Evolutionary conservation across 2,329 filamentous ascomycete genomes (phyloP).

Genomic region (Bipolaris cookei): DNA sequence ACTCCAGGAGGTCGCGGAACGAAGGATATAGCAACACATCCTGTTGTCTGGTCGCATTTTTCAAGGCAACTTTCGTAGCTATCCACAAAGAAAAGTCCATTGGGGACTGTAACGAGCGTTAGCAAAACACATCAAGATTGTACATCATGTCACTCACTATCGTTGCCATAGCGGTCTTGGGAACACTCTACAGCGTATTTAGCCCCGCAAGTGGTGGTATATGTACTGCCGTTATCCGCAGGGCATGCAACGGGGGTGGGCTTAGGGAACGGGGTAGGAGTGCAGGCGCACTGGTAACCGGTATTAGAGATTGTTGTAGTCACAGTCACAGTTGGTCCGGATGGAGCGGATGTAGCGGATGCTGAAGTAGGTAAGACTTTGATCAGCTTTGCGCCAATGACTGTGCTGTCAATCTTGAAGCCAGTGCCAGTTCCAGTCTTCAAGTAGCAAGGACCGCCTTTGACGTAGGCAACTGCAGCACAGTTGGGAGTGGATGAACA

Average conservation of each 20-base stretch:
- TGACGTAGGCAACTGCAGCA: conserved; percentile 28
- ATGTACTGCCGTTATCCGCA: conserved; percentile 16
- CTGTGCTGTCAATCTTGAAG: conserved; percentile 8
- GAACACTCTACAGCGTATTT: conserved; percentile 32
- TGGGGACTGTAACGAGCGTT: conserved; percentile 15
- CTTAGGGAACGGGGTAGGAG: conserved; percentile 5
- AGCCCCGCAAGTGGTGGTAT: conserved; percentile 25
- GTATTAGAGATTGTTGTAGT: conserved; percentile 16
- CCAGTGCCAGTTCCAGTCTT: conserved; percentile 16
- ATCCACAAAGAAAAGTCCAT: conserved; percentile 10
- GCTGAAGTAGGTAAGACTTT: neutral
- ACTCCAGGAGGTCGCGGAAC: conserved; percentile 5
- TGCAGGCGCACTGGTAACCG: conserved; percentile 20
- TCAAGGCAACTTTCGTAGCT: conserved; percentile 27
- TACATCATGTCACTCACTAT: conserved; percentile 17
- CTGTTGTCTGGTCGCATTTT: conserved; percentile 26
- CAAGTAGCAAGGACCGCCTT: conserved; percentile 25
- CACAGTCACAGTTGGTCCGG: conserved; percentile 15
- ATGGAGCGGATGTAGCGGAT: neutral
- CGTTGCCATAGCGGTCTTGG: conserved; percentile 31
- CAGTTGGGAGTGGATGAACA: conserved; percentile 26
- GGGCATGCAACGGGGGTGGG: conserved; percentile 21
- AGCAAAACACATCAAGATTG: neutral
- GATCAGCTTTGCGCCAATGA: conserved; percentile 27
- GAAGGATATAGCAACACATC: conserved; percentile 33